Conservation (phyloP, 2,329 filamentous ascomycete genomes). For the Fragosphaeria purpurea region DNA sequence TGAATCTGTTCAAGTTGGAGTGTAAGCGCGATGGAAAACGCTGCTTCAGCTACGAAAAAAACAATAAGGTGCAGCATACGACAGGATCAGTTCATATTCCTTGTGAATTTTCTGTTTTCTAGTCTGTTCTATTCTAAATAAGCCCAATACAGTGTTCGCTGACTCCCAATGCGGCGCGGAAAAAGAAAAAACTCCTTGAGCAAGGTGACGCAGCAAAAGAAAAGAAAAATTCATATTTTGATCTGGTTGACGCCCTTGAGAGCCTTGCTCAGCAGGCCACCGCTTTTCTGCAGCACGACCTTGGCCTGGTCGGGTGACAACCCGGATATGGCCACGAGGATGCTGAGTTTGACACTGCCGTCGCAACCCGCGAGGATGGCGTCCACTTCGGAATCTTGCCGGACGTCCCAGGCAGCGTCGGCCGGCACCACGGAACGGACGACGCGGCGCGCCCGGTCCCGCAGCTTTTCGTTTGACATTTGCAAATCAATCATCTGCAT, state of each 20-base stretch:
- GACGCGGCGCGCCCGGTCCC: slow-evolving; percentile 7
- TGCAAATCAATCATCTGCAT: slow-evolving; percentile 10
- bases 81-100: too few relatives aligned
- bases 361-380: slow-evolving; percentile 3
- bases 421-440: slow-evolving; percentile 5
- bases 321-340: slow-evolving; percentile 6
- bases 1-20: too few relatives aligned
- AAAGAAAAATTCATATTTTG: not conserved
- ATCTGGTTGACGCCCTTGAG: not conserved
- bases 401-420: not conserved
- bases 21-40: too few relatives aligned
- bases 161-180: too few relatives aligned
- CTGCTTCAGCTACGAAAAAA: too few relatives aligned
- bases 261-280: slow-evolving; percentile 3
- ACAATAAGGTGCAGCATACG: too few relatives aligned
- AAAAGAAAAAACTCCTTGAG: too few relatives aligned
- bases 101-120: not conserved
- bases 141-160: too few relatives aligned
- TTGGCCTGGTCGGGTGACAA: slow-evolving; percentile 3
- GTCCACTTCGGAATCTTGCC: slow-evolving; percentile 3
- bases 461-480: slow-evolving; percentile 12
- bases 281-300: not conserved
- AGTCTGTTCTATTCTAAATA: not conserved
- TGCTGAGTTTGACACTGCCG: slow-evolving; percentile 9
- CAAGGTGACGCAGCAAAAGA: too few relatives aligned